Evolutionary conservation across 139 green algal genomes (phyloP), one percentile per base, ranked within the genome.

Genomic region (Micractinium conductrix): DNA sequence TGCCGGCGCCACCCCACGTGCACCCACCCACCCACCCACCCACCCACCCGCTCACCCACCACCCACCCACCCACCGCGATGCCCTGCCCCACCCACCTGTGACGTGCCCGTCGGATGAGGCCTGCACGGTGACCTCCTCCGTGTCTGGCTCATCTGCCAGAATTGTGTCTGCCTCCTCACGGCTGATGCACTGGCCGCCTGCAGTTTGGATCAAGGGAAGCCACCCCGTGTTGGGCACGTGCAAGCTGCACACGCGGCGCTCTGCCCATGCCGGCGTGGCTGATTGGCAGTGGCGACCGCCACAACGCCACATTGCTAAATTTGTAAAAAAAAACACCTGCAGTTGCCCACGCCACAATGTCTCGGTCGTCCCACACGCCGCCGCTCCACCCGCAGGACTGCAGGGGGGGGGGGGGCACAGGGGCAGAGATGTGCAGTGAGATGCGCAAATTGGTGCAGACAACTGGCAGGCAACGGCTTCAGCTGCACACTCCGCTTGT

Each of bases 291-390:
- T n/a, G n/a, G n/a, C n/a, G n/a, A n/a, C n/a, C n/a, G n/a, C n/a
- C n/a, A n/a, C n/a, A n/a, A n/a, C n/a, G n/a, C n/a, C n/a, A n/a
- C n/a, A n/a, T n/a, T n/a, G n/a, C n/a, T n/a, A n/a, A n/a, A n/a
- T n/a, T n/a, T n/a, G n/a, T n/a, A n/a, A n/a, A n/a, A n/a, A n/a
- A n/a, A n/a, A n/a, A n/a, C n/a, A n/a, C n/a, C n/a, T n/a, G n/a
- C 48, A 16, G 74, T 78, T n/a, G 40, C 33, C 48, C 74, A 81
- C n/a, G 53, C 82, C 33, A 86, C 86, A 40, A 87, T 73, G 43
- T 85, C 63, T 0, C 79, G 80, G 79, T 96, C 94, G 60, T 96
- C 92, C 94, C 94, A 96, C 1, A 95, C 87, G 26, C 92, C 93
- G 8, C 84, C 87, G 0, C 67, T 0, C 50, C 85, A 81, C 0